Conservation (phyloP, 2,329 filamentous ascomycete species). For the Fusarium miscanthi region DNA sequence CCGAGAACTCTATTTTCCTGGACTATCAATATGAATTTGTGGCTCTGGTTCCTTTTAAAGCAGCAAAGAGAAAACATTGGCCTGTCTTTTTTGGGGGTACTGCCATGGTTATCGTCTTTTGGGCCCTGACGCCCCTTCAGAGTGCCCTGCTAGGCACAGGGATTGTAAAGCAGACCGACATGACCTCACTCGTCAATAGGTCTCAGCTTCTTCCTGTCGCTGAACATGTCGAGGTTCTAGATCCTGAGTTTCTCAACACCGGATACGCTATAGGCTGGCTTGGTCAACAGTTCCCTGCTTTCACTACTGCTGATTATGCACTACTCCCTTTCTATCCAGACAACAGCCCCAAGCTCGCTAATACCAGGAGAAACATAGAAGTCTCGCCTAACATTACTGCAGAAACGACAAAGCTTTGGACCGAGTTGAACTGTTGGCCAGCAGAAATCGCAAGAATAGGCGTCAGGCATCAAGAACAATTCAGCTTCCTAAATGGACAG, state of each 20-base stretch:
- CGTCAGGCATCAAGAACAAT: not conserved
- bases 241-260: slow-evolving; percentile 54
- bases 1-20: slow-evolving; percentile 60
- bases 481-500: slow-evolving; percentile 51
- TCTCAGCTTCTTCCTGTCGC: slow-evolving; percentile 33
- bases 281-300: slow-evolving; percentile 56
- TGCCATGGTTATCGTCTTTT: slow-evolving; percentile 63
- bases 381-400: slow-evolving; percentile 2
- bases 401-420: slow-evolving; percentile 48
- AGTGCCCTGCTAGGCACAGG: slow-evolving; percentile 63
- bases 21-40: slow-evolving; percentile 62
- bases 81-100: slow-evolving; percentile 60
- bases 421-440: slow-evolving; percentile 53
- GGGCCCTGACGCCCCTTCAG: slow-evolving; percentile 65
- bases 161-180: slow-evolving; percentile 40
- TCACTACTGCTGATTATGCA: slow-evolving; percentile 56
- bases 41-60: slow-evolving; percentile 46
- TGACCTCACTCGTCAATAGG: not conserved
- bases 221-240: slow-evolving; percentile 43
- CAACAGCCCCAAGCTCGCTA: not conserved
- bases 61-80: slow-evolving; percentile 58
- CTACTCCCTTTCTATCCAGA: slow-evolving; percentile 56
- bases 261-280: slow-evolving; percentile 61
- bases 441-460: slow-evolving; percentile 30
- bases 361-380: too few relatives aligned